Evolutionary conservation across 306 rosid genomes (phyloP).

Genomic region (Macrotyloma uniflorum): DNA sequence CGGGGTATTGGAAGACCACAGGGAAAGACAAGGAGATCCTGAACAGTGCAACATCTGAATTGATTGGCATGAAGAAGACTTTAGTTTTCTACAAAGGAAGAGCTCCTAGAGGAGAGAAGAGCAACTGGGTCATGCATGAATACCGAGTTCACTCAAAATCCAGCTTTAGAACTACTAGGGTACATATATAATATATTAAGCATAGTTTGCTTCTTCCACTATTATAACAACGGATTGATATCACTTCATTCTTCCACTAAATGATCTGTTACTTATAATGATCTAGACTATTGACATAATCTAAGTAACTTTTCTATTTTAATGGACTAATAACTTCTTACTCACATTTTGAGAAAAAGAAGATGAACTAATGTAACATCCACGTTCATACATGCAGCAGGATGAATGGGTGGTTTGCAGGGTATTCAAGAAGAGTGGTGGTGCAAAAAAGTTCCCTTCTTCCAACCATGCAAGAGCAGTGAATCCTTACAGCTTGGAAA

Average conservation of each 20-base stretch:
- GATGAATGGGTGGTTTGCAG: slow-evolving; percentile 97
- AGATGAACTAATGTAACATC: background rate
- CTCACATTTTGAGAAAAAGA: background rate
- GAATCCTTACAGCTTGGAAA: slow-evolving; percentile 74
- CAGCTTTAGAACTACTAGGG: slow-evolving; percentile 63
- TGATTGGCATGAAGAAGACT: slow-evolving; percentile 95
- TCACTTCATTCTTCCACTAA: background rate
- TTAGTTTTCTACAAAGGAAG: slow-evolving; percentile 93
- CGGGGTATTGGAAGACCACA: slow-evolving; percentile 95
- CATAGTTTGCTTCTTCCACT: background rate
- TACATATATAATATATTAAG: slow-evolving; percentile 18
- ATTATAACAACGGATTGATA: background rate
- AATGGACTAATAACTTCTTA: no score
- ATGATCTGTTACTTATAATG: no score
- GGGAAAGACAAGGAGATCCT: slow-evolving; percentile 91
- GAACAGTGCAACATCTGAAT: slow-evolving; percentile 61
- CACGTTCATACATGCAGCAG: slow-evolving; percentile 38
- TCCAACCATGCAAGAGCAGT: slow-evolving; percentile 59
- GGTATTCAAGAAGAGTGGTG: slow-evolving; percentile 79
- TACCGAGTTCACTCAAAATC: slow-evolving; percentile 81
- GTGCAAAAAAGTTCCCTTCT: slow-evolving; percentile 68
- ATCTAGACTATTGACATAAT: no score
- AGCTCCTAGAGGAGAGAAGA: slow-evolving; percentile 94
- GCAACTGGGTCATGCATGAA: slow-evolving; percentile 98
- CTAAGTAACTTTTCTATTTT: no score